These are phyloP conservation scores for Gloeostereum incarnatum DNA, from an alignment of 768 basidiomycete genomes.

Conservation along the genomic window DNA sequence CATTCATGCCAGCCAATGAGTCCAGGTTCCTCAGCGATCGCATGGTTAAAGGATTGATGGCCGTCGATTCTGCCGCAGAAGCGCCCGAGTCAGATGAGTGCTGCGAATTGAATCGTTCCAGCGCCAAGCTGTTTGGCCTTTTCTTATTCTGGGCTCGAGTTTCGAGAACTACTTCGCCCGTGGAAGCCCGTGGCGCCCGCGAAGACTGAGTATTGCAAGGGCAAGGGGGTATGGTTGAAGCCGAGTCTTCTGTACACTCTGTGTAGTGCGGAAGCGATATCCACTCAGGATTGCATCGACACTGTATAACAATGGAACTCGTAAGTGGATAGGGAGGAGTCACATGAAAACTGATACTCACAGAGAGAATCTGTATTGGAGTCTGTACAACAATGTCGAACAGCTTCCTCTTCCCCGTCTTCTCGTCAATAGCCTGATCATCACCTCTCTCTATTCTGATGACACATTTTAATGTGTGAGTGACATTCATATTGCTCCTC, in stretches of 20 bases:
- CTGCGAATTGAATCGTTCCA: no score
- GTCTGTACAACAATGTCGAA: slow-evolving; percentile 85
- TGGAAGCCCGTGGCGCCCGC: not conserved
- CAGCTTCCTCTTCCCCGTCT: slow-evolving; percentile 66
- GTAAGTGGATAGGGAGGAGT: not conserved
- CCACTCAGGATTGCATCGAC: slow-evolving; percentile 76
- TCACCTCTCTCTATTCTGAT: slow-evolving; percentile 81
- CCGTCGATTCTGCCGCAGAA: slow-evolving; percentile 26
- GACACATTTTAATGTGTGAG: slow-evolving; percentile 73
- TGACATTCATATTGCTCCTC: slow-evolving; percentile 62
- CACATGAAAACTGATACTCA: slow-evolving; percentile 25
- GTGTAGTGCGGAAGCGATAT: slow-evolving; percentile 73
- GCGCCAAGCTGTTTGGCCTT: no score
- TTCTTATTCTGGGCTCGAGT: slow-evolving; percentile 12
- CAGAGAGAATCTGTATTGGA: slow-evolving; percentile 82
- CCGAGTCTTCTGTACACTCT: slow-evolving; percentile 29
- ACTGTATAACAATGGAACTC: slow-evolving; percentile 29
- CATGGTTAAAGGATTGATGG: slow-evolving; percentile 19
- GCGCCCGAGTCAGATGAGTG: slow-evolving; percentile 25
- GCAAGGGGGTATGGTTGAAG: slow-evolving; percentile 26
- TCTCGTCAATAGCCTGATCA: slow-evolving; percentile 48
- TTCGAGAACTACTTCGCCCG: not conserved
- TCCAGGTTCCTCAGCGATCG: slow-evolving; percentile 21
- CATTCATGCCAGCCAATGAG: slow-evolving; percentile 30
- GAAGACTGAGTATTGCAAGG: slow-evolving; percentile 38